Evolutionary conservation across 148 eudicot genomes (phyloP).

Genomic region (Linanthus parryae): DNA sequence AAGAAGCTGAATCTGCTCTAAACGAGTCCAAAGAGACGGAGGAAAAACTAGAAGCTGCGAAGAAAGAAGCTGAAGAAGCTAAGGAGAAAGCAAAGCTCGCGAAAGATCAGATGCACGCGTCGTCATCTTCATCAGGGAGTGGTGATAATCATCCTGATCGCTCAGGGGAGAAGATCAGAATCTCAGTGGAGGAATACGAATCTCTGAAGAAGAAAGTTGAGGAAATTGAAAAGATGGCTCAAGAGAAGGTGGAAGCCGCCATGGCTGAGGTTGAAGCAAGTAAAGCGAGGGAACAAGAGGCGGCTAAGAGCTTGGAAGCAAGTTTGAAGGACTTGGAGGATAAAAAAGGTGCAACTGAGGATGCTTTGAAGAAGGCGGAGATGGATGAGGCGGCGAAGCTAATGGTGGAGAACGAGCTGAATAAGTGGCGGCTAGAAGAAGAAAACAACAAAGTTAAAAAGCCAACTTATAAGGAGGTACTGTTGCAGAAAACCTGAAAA

Average conservation of each 20-base stretch:
- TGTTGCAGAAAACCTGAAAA: too few species aligned
- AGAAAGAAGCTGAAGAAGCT: slow-evolving; percentile 57
- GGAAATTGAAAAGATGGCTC: slow-evolving; percentile 36
- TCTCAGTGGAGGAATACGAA: slow-evolving; percentile 40
- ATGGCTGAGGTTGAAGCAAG: slow-evolving; percentile 57
- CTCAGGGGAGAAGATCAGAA: slow-evolving; percentile 28
- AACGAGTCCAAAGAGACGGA: slow-evolving; percentile 28
- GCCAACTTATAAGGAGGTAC: too few species aligned
- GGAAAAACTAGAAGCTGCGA: slow-evolving; percentile 28
- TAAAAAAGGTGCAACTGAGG: slow-evolving; percentile 45
- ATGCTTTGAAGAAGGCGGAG: slow-evolving; percentile 64
- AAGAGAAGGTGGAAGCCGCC: slow-evolving; percentile 50
- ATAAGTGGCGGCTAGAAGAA: slow-evolving; percentile 39
- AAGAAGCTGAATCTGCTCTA: slow-evolving; percentile 35
- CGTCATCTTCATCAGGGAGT: slow-evolving; percentile 4
- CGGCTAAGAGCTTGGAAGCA: slow-evolving; percentile 41
- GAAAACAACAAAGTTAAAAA: neutral
- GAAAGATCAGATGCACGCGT: slow-evolving; percentile 31
- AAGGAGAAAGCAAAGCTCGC: slow-evolving; percentile 49
- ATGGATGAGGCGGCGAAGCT: slow-evolving; percentile 52
- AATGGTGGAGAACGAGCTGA: slow-evolving; percentile 54
- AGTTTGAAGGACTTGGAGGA: slow-evolving; percentile 49
- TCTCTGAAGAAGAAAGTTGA: slow-evolving; percentile 41
- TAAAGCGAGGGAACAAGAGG: slow-evolving; percentile 41
- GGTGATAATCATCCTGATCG: neutral